phyloP scores from a whole-genome alignment of 202 grass and related monocot genomes.

The Brachypodium distachyon region DNA sequence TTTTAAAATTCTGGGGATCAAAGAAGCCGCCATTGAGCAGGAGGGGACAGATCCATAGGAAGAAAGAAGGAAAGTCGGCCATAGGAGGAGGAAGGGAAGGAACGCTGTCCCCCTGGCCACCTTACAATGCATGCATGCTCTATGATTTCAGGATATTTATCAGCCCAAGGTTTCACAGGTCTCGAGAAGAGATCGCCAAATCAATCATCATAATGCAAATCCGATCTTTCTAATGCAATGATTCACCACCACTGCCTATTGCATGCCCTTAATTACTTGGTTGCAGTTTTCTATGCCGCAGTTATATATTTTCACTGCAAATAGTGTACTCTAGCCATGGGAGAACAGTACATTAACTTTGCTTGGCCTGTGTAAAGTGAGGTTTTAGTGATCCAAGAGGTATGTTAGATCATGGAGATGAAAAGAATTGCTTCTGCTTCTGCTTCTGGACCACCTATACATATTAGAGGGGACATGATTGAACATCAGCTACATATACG shows the following conservation, averaged over 20 bases:
- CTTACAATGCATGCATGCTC: conserved; percentile 17
- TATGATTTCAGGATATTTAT: conserved; percentile 15
- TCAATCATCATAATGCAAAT: not conserved
- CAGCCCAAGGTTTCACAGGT: not conserved
- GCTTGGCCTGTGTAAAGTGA: conserved; percentile 10
- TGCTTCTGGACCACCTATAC: conserved; percentile 8
- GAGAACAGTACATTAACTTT: not conserved
- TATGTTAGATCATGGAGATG: too few relatives aligned
- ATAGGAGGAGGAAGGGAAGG: not conserved
- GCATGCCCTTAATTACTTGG: too few relatives aligned
- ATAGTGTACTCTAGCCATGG: too few relatives aligned
- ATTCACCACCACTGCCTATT: not conserved
- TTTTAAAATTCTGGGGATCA: too few relatives aligned
- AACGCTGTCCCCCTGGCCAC: conserved; percentile 6
- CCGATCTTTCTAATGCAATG: not conserved
- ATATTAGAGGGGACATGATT: not conserved
- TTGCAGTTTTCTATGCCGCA: too few relatives aligned
- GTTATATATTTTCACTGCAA: not conserved
- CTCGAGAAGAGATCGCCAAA: not conserved
- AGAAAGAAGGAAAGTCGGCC: not conserved
- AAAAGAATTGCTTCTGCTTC: not conserved
- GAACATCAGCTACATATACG: not conserved
- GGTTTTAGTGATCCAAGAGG: conserved; percentile 37
- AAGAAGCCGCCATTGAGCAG: too few relatives aligned
- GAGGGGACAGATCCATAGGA: conserved; percentile 12